Percentiles rank a stretch among this genome's conserved stretches.
These are phyloP conservation scores for Penicillium sp. DNA, from an alignment of 2,329 filamentous ascomycete species.

Conservation along the genomic window DNA sequence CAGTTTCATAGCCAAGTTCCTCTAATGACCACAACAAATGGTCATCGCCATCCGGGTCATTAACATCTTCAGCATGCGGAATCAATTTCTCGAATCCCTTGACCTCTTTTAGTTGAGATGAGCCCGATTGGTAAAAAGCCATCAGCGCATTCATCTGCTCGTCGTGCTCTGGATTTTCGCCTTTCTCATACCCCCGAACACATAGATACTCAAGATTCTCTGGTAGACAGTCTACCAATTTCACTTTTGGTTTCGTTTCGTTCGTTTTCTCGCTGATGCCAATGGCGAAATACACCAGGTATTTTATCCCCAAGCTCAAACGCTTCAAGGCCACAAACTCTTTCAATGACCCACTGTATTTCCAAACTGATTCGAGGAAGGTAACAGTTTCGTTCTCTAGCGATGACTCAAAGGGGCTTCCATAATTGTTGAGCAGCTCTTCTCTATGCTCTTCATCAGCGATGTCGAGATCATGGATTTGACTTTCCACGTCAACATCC, in stretches of 20 bases:
- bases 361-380: constrained; percentile 4
- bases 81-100: constrained; percentile 14
- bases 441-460: neutral
- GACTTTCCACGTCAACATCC: constrained; percentile 15
- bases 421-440: neutral
- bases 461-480: neutral
- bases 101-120: constrained; percentile 8
- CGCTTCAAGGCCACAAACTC: constrained; percentile 20
- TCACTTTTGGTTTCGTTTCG: neutral
- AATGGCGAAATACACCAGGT: constrained; percentile 18
- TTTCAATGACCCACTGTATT: constrained; percentile 14
- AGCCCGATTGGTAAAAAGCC: neutral
- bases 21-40: constrained; percentile 2
- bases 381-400: neutral
- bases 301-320: constrained; percentile 17
- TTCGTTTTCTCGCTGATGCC: neutral
- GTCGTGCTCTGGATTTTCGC: constrained; percentile 3
- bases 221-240: constrained; percentile 10
- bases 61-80: constrained; percentile 8
- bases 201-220: constrained; percentile 18
- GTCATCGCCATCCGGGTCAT: constrained; percentile 4
- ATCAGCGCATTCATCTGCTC: constrained; percentile 14
- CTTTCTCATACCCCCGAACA: constrained; percentile 19
- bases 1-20: neutral
- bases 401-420: neutral